phyloP scores from a whole-genome alignment of 306 rosid species.

The Sicyos baderoa region DNA sequence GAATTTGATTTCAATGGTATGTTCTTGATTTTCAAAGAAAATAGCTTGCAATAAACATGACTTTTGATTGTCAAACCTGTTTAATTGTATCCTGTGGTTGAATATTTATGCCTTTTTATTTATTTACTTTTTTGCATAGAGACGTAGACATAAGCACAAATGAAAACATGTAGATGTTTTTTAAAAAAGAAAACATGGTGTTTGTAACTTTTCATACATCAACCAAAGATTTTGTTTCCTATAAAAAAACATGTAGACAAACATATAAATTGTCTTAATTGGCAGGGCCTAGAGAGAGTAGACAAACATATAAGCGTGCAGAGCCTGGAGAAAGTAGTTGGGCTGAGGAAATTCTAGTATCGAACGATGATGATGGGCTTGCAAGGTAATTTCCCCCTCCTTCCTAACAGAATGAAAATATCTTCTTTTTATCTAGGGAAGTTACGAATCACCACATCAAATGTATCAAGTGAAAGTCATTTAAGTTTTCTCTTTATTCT shows the following conservation, averaged over 20 bases:
- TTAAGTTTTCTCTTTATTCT: slow-evolving; percentile 3
- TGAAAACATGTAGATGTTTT: background rate
- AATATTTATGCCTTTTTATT: background rate
- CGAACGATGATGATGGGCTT: too few relatives aligned
- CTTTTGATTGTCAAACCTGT: background rate
- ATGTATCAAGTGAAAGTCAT: slow-evolving; percentile 12
- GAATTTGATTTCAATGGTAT: slow-evolving; percentile 35
- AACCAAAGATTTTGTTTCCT: too few relatives aligned
- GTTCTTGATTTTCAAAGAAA: slow-evolving; percentile 21
- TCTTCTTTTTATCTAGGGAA: background rate
- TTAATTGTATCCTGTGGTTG: background rate
- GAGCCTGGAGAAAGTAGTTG: too few relatives aligned
- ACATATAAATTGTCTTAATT: background rate
- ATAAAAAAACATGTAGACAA: background rate
- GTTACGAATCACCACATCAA: background rate
- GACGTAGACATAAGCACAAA: background rate
- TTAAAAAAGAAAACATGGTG: too few relatives aligned
- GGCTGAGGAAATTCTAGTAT: too few relatives aligned
- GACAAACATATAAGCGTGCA: too few relatives aligned
- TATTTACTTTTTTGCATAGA: background rate
- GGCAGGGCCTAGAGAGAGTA: slow-evolving; percentile 35
- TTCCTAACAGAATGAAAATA: background rate
- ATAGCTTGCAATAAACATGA: background rate
- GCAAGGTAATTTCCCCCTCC: slow-evolving; percentile 30
- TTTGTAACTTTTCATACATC: too few relatives aligned